phyloP scores from a whole-genome alignment of 176 grass and related monocot genomes.

The Carex parvula region DNA sequence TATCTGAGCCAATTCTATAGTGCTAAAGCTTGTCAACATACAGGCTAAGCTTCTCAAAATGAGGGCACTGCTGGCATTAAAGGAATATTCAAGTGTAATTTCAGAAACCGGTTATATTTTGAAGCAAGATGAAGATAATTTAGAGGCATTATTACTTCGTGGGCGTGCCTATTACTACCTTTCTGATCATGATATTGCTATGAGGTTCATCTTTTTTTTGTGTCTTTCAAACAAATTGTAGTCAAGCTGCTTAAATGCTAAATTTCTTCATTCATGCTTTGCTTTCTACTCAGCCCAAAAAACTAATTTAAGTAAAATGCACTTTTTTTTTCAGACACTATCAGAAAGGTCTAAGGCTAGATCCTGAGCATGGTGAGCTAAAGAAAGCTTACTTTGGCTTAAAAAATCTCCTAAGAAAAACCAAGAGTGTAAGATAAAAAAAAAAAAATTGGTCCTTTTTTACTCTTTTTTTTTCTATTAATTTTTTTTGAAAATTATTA shows the following conservation, averaged over 20 bases:
- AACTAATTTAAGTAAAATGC: not conserved
- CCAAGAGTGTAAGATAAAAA: conserved; percentile 63
- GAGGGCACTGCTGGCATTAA: conserved; percentile 63
- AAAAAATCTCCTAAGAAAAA: conserved; percentile 96
- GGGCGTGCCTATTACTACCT: conserved; percentile 97
- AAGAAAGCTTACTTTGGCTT: conserved; percentile 97
- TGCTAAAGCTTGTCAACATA: conserved; percentile 26
- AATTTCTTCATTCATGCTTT: not conserved
- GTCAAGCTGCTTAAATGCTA: not conserved
- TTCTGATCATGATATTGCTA: conserved; percentile 93
- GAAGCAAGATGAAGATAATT: conserved; percentile 96
- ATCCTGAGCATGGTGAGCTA: conserved; percentile 85
- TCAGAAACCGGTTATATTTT: conserved; percentile 87
- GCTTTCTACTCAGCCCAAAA: not conserved
- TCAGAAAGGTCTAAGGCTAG: conserved; percentile 84
- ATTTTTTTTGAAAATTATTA: not conserved
- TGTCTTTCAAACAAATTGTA: not conserved
- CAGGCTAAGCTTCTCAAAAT: conserved; percentile 94
- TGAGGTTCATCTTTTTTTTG: conserved; percentile 41
- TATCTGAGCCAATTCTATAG: not conserved
- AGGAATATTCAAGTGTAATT: conserved; percentile 86
- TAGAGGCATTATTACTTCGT: conserved; percentile 78
- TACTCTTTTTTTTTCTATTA: not conserved
- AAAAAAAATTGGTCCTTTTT: not conserved
- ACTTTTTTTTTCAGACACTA: conserved; percentile 61